Percentiles rank a stretch among this genome's conserved stretches.
These are phyloP conservation scores for Aaosphaeria pasadenensis DNA, from an alignment of 2,329 filamentous ascomycete genomes.

Conservation along the genomic window DNA sequence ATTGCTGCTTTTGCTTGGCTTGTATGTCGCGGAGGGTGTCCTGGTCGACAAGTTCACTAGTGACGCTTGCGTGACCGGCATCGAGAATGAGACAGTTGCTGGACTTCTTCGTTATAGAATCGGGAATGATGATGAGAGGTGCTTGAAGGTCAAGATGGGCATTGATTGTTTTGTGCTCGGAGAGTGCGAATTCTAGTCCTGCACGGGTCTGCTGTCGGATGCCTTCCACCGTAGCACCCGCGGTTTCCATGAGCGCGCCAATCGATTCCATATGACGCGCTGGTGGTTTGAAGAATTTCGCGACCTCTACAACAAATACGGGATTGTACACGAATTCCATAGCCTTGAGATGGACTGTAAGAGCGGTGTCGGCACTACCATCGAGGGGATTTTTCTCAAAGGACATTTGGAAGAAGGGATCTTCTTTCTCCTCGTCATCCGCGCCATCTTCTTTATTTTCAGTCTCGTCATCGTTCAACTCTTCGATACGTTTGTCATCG, in stretches of 20 bases:
- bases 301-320: constrained; percentile 83
- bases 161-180: constrained; percentile 98
- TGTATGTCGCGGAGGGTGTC: constrained; percentile 87
- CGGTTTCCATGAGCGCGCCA: constrained; percentile 88
- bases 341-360: constrained; percentile 89
- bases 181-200: constrained; percentile 90
- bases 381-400: constrained; percentile 96
- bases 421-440: constrained; percentile 51
- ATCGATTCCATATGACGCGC: constrained; percentile 99
- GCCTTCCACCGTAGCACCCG: constrained; percentile 92
- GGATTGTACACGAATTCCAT: constrained; percentile 98
- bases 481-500: constrained; percentile 48
- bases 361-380: constrained; percentile 82
- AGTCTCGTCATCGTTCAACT: constrained; percentile 48
- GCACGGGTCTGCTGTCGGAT: constrained; percentile 93
- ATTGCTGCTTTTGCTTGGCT: constrained; percentile 81
- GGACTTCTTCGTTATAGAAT: constrained; percentile 78
- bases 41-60: constrained; percentile 89
- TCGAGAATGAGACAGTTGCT: constrained; percentile 92
- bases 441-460: constrained; percentile 44
- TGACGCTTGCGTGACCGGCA: constrained; percentile 91
- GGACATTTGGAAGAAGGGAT: constrained; percentile 88
- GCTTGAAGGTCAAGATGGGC: constrained; percentile 94
- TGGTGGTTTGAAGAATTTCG: constrained; percentile 93
- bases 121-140: constrained; percentile 91